phyloP scores from a whole-genome alignment of 768 basidiomycete species.

The Suillus decipiens region DNA sequence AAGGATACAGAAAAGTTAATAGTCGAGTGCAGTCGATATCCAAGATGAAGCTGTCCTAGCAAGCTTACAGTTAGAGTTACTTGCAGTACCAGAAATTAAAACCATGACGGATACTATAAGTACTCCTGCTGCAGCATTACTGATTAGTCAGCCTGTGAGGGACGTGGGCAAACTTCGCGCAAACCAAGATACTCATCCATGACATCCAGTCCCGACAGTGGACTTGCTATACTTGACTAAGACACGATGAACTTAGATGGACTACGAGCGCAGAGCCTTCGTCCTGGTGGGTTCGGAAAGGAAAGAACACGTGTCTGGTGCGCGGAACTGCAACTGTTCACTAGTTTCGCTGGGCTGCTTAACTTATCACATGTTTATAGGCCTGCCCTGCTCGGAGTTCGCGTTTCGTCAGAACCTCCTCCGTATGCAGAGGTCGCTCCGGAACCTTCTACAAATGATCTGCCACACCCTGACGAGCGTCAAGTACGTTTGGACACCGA shows the following conservation, averaged over 20 bases:
- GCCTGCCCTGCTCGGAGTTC: conserved; percentile 32
- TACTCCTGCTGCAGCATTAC: neutral
- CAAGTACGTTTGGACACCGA: conserved; percentile 91
- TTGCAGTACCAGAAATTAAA: no score
- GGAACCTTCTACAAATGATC: conserved; percentile 12
- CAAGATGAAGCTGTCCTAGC: neutral
- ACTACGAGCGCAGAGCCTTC: conserved; percentile 49
- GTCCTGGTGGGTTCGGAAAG: conserved; percentile 64
- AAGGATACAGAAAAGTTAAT: neutral
- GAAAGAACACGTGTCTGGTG: conserved; percentile 61
- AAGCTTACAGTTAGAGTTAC: neutral
- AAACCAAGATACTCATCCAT: neutral
- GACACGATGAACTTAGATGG: conserved; percentile 38
- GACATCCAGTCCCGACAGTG: neutral
- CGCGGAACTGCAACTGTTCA: conserved; percentile 19
- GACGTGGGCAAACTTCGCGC: neutral
- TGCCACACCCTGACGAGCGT: conserved; percentile 72
- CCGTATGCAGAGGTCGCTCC: conserved; percentile 27
- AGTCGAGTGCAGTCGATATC: neutral
- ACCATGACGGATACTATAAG: neutral
- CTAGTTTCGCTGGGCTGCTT: conserved; percentile 13
- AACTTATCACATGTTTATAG: conserved; percentile 26
- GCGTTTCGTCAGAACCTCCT: conserved; percentile 43
- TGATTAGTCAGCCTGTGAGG: neutral
- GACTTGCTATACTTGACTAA: neutral